Evolutionary conservation across 164 flowering plant species (phyloP).

Genomic region (Berberis vulgaris): DNA sequence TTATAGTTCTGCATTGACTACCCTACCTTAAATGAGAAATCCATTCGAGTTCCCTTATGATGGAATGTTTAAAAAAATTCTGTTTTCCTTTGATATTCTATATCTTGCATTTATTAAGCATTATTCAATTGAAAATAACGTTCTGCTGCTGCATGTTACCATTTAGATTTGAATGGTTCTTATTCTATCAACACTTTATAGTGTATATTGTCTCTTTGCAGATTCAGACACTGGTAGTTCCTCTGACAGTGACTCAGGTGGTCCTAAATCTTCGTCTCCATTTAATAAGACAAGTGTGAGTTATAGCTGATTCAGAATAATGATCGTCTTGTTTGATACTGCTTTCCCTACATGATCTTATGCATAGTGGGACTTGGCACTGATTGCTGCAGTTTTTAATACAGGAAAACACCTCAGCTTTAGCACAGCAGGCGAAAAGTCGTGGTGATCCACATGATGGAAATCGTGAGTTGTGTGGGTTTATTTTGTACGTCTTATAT

Average conservation of each 20-base stretch:
- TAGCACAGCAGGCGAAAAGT: conserved; percentile 24
- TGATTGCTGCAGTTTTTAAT: not conserved
- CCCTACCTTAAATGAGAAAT: too few relatives aligned
- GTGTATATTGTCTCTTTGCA: conserved; percentile 9
- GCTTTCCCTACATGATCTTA: not conserved
- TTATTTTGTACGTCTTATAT: not conserved
- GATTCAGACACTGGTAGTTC: conserved; percentile 63
- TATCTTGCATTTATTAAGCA: too few relatives aligned
- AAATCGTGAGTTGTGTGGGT: conserved; percentile 29
- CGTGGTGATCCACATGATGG: conserved; percentile 21
- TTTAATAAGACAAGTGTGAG: conserved; percentile 31
- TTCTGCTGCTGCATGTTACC: too few relatives aligned
- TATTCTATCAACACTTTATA: not conserved
- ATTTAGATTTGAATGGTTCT: not conserved
- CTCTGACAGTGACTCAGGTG: conserved; percentile 55
- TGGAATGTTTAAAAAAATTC: too few relatives aligned
- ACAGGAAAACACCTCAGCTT: conserved; percentile 27
- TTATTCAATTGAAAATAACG: too few relatives aligned
- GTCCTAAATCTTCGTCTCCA: conserved; percentile 38
- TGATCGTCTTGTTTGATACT: not conserved
- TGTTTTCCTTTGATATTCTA: too few relatives aligned
- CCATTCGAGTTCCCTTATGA: too few relatives aligned
- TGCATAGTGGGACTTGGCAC: not conserved
- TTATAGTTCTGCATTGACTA: too few relatives aligned
- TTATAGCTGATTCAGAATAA: not conserved